Percentiles rank a stretch among this genome's conserved stretches.
These are phyloP conservation scores for Candida buenavistaensis DNA, from an alignment of 1,139 yeast genomes.

Conservation along the genomic window DNA sequence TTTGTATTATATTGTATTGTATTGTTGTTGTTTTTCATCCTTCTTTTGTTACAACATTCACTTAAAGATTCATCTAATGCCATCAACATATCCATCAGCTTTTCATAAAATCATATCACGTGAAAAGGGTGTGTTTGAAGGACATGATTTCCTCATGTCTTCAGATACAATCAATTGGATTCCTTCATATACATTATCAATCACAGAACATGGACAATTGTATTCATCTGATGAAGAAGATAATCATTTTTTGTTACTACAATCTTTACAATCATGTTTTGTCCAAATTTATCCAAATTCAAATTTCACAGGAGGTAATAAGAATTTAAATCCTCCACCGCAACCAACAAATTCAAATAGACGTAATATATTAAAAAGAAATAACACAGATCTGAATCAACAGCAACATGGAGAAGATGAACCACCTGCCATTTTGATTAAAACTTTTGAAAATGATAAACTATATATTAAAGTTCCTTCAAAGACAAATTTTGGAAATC, in stretches of 20 bases:
- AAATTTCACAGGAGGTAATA: neutral
- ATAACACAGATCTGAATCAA: neutral
- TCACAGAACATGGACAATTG: constrained; percentile 39
- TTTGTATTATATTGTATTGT: neutral
- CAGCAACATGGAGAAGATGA: constrained; percentile 3
- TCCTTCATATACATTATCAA: constrained; percentile 30
- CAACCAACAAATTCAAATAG: constrained; percentile 9
- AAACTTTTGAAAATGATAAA: constrained; percentile 46
- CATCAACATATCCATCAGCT: constrained; percentile 19
- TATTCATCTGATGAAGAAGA: constrained; percentile 37
- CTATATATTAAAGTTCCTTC: constrained; percentile 48
- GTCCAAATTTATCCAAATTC: constrained; percentile 36
- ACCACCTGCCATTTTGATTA: constrained; percentile 48
- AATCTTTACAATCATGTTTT: constrained; percentile 42
- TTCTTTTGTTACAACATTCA: too few species aligned
- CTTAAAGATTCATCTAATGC: constrained; percentile 1
- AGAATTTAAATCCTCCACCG: constrained; percentile 1
- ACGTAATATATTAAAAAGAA: constrained; percentile 3
- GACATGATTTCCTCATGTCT: constrained; percentile 36
- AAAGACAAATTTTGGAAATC: constrained; percentile 44
- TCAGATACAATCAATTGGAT: constrained; percentile 43
- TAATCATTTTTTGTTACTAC: constrained; percentile 31
- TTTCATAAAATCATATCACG: constrained; percentile 33
- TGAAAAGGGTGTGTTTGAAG: constrained; percentile 39
- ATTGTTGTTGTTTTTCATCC: neutral